Percentiles rank a stretch among this genome's conserved stretches.
phyloP scores from a whole-genome alignment of 345 rosid species.

The Excoecaria cochinchinensis region DNA sequence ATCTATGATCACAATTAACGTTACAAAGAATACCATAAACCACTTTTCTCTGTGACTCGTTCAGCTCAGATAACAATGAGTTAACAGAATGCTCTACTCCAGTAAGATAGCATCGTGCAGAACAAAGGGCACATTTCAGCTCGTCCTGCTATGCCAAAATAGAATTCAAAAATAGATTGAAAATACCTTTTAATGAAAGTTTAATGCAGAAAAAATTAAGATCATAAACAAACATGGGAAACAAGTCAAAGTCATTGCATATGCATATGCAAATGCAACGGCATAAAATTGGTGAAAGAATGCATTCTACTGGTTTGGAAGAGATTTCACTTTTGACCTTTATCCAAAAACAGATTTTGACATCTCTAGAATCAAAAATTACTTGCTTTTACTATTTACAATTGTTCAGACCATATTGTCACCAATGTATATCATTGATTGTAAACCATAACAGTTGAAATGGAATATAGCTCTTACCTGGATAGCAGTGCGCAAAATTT shows the following conservation, averaged over 20 bases:
- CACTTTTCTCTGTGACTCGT: slow-evolving; percentile 26
- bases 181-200: background rate
- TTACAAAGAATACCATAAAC: slow-evolving; percentile 14
- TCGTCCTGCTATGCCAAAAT: slow-evolving; percentile 25
- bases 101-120: background rate
- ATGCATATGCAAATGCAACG: too few relatives aligned
- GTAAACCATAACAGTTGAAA: background rate
- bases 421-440: too few relatives aligned
- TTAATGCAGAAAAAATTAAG: background rate
- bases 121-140: slow-evolving; percentile 21
- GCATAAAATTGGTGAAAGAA: background rate
- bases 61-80: slow-evolving; percentile 8
- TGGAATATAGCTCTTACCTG: slow-evolving; percentile 23
- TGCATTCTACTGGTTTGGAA: background rate
- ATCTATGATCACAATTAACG: slow-evolving; percentile 6
- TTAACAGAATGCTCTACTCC: background rate
- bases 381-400: too few relatives aligned
- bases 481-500: slow-evolving; percentile 21
- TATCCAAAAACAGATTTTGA: too few relatives aligned
- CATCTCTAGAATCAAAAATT: too few relatives aligned
- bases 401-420: too few relatives aligned
- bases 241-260: background rate
- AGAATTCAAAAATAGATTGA: background rate
- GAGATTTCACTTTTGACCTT: background rate
- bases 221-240: background rate